Evolutionary conservation across 129 eudicot species (phyloP).

Genomic region (Chrysanthemum makinoi): DNA sequence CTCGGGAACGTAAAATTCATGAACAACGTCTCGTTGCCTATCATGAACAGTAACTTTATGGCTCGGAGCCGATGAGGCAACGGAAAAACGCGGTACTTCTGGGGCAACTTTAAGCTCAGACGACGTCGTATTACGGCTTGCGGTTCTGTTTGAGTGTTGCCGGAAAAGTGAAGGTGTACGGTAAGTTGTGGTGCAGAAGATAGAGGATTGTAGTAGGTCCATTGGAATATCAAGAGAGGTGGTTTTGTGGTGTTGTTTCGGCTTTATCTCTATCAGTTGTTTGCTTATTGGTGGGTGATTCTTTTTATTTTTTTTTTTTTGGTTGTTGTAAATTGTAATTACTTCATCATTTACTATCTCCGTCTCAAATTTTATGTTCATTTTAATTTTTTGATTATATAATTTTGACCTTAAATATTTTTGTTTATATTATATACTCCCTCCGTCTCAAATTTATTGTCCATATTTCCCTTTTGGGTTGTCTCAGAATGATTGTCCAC

Average conservation of each 20-base stretch:
- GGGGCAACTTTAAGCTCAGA: constrained; percentile 49
- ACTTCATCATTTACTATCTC: too few species aligned
- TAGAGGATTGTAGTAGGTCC: constrained; percentile 54
- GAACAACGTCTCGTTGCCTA: constrained; percentile 68
- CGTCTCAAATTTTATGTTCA: too few species aligned
- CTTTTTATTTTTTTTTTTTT: too few species aligned
- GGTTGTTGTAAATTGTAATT: too few species aligned
- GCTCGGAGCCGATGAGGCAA: constrained; percentile 47
- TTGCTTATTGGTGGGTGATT: too few species aligned
- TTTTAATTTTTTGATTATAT: too few species aligned
- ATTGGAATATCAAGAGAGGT: constrained; percentile 23
- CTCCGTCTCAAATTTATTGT: too few species aligned
- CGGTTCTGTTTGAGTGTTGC: constrained; percentile 13
- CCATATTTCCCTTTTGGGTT: too few species aligned
- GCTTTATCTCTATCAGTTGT: not conserved
- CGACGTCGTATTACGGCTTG: constrained; percentile 35
- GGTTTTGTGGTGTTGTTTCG: not conserved
- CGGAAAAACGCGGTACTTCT: constrained; percentile 31
- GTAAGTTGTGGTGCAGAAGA: constrained; percentile 36
- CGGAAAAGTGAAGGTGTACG: constrained; percentile 33
- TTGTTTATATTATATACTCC: too few species aligned
- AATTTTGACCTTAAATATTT: too few species aligned
- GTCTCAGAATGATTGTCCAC: too few species aligned
- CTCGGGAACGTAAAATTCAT: constrained; percentile 93
- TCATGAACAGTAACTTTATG: constrained; percentile 94